Evolutionary conservation across 768 basidiomycete species (phyloP).

Genomic region (Paxillus ammoniavirescens): DNA sequence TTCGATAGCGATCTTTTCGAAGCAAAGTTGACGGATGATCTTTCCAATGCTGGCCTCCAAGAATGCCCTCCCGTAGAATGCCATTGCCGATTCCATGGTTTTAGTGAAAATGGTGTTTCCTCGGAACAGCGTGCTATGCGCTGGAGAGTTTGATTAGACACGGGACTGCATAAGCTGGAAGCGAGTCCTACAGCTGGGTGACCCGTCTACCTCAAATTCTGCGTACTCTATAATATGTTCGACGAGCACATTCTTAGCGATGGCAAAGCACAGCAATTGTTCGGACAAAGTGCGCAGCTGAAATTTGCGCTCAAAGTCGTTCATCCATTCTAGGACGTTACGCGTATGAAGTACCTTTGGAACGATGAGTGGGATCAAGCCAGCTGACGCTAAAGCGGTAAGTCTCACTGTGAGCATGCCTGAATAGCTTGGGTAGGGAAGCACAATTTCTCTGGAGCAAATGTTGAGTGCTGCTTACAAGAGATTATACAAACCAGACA

Average conservation of each 20-base stretch:
- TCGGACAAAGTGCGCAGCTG: constrained; percentile 62
- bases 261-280: constrained; percentile 66
- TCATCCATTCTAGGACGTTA: constrained; percentile 74
- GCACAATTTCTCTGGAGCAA: constrained; percentile 65
- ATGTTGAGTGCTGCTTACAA: constrained; percentile 5
- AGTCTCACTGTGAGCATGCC: constrained; percentile 54
- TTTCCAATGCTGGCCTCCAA: constrained; percentile 77
- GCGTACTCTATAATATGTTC: constrained; percentile 71
- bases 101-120: constrained; percentile 70
- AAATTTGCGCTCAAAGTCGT: constrained; percentile 63
- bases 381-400: not conserved
- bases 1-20: constrained; percentile 77
- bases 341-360: constrained; percentile 43
- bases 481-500: not conserved
- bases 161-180: not conserved
- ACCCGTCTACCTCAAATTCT: constrained; percentile 66
- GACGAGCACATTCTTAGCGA: constrained; percentile 63
- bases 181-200: constrained; percentile 54
- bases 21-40: constrained; percentile 65
- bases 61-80: constrained; percentile 77
- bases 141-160: constrained; percentile 34
- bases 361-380: not conserved
- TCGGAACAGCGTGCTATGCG: constrained; percentile 72
- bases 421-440: constrained; percentile 65
- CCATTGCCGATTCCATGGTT: constrained; percentile 78